These are phyloP conservation scores for Cardiospermum halicacabum DNA, from an alignment of 345 rosid genomes.

Conservation along the genomic window DNA sequence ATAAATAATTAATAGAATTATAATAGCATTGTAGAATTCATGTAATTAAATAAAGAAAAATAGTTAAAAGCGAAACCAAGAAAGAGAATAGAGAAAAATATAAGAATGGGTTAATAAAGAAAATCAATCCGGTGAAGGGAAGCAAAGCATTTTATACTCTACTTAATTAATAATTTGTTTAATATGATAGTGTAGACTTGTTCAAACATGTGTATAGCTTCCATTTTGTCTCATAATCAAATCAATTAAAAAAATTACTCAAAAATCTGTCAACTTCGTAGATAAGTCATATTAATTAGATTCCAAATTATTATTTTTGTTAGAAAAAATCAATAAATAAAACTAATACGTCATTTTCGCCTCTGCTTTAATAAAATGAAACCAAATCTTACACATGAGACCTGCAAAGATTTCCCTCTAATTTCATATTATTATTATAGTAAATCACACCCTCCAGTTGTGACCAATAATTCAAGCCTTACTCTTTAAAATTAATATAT, in stretches of 20 bases:
- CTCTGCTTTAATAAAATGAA: constrained; percentile 6
- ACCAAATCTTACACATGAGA: constrained; percentile 21
- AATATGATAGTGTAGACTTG: too few species aligned
- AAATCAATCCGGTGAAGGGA: too few species aligned
- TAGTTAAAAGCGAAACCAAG: too few species aligned
- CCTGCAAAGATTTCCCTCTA: constrained; percentile 20
- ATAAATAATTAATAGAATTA: too few species aligned
- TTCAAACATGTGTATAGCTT: not conserved
- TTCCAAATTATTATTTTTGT: constrained; percentile 1
- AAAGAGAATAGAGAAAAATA: too few species aligned
- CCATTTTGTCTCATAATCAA: constrained; percentile 4
- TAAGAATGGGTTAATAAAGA: too few species aligned
- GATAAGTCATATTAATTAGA: not conserved
- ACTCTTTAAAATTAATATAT: too few species aligned
- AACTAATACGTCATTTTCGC: constrained; percentile 5
- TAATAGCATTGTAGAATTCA: too few species aligned
- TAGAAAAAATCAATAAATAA: not conserved
- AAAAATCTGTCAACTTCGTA: not conserved
- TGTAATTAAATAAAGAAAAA: too few species aligned
- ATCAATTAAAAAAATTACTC: not conserved
- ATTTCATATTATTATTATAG: constrained; percentile 19
- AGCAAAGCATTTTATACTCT: too few species aligned
- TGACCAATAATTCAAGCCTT: constrained; percentile 22
- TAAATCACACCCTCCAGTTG: constrained; percentile 15
- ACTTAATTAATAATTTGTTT: too few species aligned